Evolutionary conservation across 176 grass and related monocot species (phyloP), one percentile per base, ranked within the genome.

Genomic region (Aegilops sharonensis): DNA sequence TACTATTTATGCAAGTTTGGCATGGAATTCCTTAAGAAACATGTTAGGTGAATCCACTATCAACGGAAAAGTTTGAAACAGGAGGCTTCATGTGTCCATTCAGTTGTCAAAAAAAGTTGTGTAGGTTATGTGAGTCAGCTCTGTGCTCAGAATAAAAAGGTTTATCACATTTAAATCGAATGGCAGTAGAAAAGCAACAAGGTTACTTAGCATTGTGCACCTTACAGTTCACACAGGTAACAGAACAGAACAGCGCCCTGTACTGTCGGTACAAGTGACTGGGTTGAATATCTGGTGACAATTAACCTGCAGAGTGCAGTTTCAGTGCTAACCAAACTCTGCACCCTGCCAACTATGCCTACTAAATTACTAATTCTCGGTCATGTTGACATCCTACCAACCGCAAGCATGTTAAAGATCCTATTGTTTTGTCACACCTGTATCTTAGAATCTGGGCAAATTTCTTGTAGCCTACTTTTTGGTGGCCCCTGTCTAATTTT

Each of bases 371-470:
- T 54, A 34, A 81, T 70, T 81, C 81, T 30, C 67, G 50, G 6
- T 21, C 63, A 63, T 50, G 48, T n/a, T 88, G 85, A 91, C 85
- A 43, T 84, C 48, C 85, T 88, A 91, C 85, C 89, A 85, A 91
- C 89, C 56, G 18, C 85, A 81, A 13, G 37, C 17, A 70, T 63
- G 74, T 78, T 80, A 75, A 81, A 76, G 54, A 54, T 85, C 70
- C 75, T 27, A 75, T 63, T 68, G 61, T 80, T 90, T 90, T 39
- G 81, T 91, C 89, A 87, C 75, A 75, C 75, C 23, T 91, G 37
- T 87, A 62, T 47, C 85, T 75, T 91, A 91, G 81, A 91, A 88
- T 91, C 62, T 85, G 89, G 37, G 76, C 85, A 91, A 81, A 88
- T 70, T 10, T 84, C 85, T 56, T 87, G 75, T 57, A 81, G 64